Percentiles rank a stretch among this genome's conserved stretches.
Conservation (phyloP, 179 eudicot species). For the Silene vulgaris region DNA sequence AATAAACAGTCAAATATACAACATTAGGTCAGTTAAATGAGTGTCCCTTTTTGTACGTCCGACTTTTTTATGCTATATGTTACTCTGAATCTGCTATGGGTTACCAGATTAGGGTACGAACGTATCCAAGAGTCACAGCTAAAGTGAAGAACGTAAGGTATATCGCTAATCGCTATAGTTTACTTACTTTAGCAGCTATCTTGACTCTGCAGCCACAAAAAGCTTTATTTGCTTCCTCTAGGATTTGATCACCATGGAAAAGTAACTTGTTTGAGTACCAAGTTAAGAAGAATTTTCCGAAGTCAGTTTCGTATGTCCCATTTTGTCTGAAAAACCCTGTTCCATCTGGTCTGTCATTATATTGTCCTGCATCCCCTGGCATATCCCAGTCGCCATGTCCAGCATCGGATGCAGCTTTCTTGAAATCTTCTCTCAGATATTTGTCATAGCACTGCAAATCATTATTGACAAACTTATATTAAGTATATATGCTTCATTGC, state of each 20-base stretch:
- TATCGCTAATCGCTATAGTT: background rate
- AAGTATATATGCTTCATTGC: no score
- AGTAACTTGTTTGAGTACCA: slow-evolving; percentile 81
- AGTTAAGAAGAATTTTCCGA: slow-evolving; percentile 74
- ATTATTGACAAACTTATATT: background rate
- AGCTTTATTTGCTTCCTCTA: slow-evolving; percentile 74
- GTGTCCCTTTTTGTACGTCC: background rate
- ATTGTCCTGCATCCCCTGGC: slow-evolving; percentile 67
- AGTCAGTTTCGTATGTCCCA: slow-evolving; percentile 57
- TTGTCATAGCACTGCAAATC: slow-evolving; percentile 78
- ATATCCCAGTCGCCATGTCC: slow-evolving; percentile 67
- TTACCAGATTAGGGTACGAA: no score
- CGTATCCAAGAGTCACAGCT: no score
- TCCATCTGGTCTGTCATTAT: slow-evolving; percentile 56
- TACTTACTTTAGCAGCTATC: slow-evolving; percentile 59
- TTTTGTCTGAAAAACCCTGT: slow-evolving; percentile 59
- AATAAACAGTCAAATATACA: background rate
- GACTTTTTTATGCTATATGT: background rate
- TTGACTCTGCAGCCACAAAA: slow-evolving; percentile 64
- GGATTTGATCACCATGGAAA: slow-evolving; percentile 74
- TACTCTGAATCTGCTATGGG: no score
- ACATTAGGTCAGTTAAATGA: background rate
- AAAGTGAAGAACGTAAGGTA: no score
- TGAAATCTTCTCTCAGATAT: slow-evolving; percentile 61
- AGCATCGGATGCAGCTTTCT: slow-evolving; percentile 49